Percentiles rank a stretch among this genome's conserved stretches.
These are phyloP conservation scores for Tausonia pullulans DNA, from an alignment of 1,284 basidiomycete genomes.

Conservation along the genomic window DNA sequence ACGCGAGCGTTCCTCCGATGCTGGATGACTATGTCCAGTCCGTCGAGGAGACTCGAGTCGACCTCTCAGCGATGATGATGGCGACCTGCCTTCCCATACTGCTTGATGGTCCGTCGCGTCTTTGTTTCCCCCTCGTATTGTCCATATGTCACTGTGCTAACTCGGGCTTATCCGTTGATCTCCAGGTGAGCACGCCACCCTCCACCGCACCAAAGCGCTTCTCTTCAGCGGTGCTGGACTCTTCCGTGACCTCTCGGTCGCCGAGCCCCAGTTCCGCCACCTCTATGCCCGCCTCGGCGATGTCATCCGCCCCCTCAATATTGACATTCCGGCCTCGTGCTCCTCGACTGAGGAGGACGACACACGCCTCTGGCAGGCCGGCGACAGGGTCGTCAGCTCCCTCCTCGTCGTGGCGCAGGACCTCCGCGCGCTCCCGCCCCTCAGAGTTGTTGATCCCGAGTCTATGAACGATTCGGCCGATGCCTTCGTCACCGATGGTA, in stretches of 20 bases:
- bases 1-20: too few relatives aligned
- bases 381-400: conserved; percentile 45
- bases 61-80: too few relatives aligned
- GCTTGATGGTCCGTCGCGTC: background rate
- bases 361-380: conserved; percentile 23
- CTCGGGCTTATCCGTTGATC: background rate
- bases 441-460: conserved; percentile 2
- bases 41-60: too few relatives aligned
- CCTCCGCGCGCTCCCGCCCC: conserved; percentile 34
- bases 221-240: background rate
- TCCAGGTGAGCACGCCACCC: conserved; percentile 8
- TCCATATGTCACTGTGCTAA: too few relatives aligned
- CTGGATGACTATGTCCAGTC: too few relatives aligned
- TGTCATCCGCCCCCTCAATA: conserved; percentile 36
- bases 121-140: background rate
- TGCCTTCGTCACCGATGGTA: conserved; percentile 24
- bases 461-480: conserved; percentile 25
- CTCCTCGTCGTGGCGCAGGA: conserved; percentile 55
- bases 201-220: conserved; percentile 3
- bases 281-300: conserved; percentile 42
- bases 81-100: background rate
- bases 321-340: conserved; percentile 1
- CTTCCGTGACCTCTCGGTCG: background rate
- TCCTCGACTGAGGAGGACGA: conserved; percentile 15
- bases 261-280: conserved; percentile 39